Base-by-base conservation (phyloP, 352 stramenopile genomes). In the Globisporangium splendens region DNA sequence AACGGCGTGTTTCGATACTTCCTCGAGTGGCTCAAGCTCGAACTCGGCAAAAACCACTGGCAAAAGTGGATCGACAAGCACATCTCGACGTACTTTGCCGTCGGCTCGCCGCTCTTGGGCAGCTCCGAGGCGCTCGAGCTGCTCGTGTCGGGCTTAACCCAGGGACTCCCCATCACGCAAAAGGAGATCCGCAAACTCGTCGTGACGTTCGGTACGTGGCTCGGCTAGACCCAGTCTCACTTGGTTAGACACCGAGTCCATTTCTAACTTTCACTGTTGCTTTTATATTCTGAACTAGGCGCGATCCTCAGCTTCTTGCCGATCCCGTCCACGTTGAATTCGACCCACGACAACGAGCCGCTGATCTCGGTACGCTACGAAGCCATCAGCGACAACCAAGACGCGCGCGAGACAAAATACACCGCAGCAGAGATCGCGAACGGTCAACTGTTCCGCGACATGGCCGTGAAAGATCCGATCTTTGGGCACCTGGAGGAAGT, bases 1-100 rank as follows among this genome's bases (percentile, higher is more conserved):
- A 93, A 93, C 59, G 72, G 72, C 38, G 61, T 91, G 17, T 86
- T 93, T 21, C 81, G 81, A 3, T 93, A 93, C 69, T 93, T 93
- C 46, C 74, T 93, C 33, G 77, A 78, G 56, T 93, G 83, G 83
- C 66, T 93, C 52, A 83, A 87, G 54, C 74, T 85, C 50, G 81
- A 93, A 55, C 69, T 93, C 20, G 82, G 82, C 1, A 65, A 69
- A 8, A 80, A 92, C 50, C 70, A 90, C 63, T 89, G 75, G 75
- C 76, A 89, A 39, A 56, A 70, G 43, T 93, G 83, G 83, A 87
- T 93, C 46, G 79, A 90, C 57, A 68, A 62, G 12, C 78, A 93
- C 57, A 78, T 93, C 48, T 84, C 81, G 17, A 67, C 83, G 13
- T 93, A 86, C 59, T 93, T 93, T 63, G 81, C 81, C 3, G 70